Conservation (phyloP, 352 stramenopile species). For the Phytophthora uliginosa region DNA sequence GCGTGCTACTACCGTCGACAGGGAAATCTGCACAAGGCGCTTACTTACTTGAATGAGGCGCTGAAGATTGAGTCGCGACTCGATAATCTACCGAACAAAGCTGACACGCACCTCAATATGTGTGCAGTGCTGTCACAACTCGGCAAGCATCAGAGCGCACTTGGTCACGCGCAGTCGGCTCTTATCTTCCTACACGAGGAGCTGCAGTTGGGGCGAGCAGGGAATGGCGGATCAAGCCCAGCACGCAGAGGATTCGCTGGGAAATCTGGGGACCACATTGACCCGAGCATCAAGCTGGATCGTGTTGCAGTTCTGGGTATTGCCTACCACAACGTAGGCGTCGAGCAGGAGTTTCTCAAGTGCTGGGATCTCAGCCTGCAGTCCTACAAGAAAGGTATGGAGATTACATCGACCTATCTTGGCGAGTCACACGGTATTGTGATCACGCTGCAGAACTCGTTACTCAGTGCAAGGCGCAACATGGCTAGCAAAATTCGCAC, state of each 20-base stretch:
- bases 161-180: constrained; percentile 94
- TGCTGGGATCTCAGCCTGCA: constrained; percentile 91
- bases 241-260: constrained; percentile 21
- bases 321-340: constrained; percentile 96
- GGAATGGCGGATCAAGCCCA: constrained; percentile 17
- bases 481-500: constrained; percentile 65
- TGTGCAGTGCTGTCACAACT: constrained; percentile 95
- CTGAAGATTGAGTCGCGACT: constrained; percentile 93
- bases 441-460: constrained; percentile 92
- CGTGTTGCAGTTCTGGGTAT: constrained; percentile 94
- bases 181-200: constrained; percentile 96
- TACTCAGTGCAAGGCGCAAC: constrained; percentile 78
- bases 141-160: constrained; percentile 90
- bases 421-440: constrained; percentile 93
- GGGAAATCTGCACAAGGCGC: constrained; percentile 91
- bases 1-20: constrained; percentile 95
- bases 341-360: constrained; percentile 97
- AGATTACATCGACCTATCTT: constrained; percentile 88
- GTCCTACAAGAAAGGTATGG: constrained; percentile 94
- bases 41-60: constrained; percentile 94
- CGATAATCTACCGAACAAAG: constrained; percentile 89
- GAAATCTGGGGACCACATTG: constrained; percentile 30
- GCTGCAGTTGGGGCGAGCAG: constrained; percentile 60
- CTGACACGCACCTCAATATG: constrained; percentile 96
- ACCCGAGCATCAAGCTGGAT: constrained; percentile 77